Conservation (phyloP, 148 eudicot species). For the Rhododendron vialii region DNA sequence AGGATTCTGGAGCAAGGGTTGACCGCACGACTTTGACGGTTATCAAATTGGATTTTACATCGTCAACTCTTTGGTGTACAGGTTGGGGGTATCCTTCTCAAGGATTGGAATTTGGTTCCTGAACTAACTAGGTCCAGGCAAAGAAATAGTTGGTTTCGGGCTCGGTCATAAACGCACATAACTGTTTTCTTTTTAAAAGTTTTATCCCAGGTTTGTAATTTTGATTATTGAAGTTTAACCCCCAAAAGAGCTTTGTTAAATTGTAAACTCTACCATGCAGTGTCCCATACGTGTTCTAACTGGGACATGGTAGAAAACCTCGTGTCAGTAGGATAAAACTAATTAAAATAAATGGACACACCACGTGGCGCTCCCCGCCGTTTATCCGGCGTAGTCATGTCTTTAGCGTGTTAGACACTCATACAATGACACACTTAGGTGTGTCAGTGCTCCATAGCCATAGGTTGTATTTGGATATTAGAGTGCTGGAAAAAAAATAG, state of each 20-base stretch:
- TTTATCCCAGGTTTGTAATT: neutral
- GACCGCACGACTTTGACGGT: neutral
- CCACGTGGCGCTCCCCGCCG: neutral
- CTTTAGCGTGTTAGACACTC: neutral
- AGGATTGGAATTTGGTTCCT: neutral
- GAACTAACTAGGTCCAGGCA: neutral
- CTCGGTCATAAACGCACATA: neutral
- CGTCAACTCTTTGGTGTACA: neutral
- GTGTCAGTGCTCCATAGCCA: neutral
- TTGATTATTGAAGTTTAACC: neutral
- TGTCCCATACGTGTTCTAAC: neutral
- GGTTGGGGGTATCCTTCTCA: neutral
- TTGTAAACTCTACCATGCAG: neutral
- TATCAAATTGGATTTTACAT: constrained; percentile 2
- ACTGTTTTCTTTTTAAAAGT: neutral
- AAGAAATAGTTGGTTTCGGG: neutral
- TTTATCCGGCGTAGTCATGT: neutral
- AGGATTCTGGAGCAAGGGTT: neutral
- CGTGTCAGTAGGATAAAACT: neutral
- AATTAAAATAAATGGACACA: neutral
- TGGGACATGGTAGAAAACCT: neutral
- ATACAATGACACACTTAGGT: neutral
- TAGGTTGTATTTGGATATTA: neutral
- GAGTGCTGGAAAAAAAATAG: neutral
- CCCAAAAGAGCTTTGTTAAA: neutral